These are phyloP conservation scores for Tetratostichococcus sp. DNA, from an alignment of 139 green algal species.

Conservation along the genomic window DNA sequence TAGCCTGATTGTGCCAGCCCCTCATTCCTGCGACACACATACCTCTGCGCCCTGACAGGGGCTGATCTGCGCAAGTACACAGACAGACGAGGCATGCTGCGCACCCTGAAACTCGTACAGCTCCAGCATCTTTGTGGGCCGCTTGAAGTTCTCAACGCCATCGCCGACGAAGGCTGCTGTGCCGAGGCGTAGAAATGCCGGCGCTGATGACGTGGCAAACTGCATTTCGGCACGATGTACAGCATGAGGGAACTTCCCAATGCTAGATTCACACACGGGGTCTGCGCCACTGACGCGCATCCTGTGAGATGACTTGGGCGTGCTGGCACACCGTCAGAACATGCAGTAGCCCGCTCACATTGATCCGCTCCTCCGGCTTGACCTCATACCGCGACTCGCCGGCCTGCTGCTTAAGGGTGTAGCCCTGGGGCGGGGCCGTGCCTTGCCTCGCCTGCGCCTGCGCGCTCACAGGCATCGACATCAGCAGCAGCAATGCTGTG, in stretches of 20 bases:
- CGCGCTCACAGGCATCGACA: no score
- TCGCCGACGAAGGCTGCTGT: constrained; percentile 50
- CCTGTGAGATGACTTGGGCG: no score
- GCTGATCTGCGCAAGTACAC: no score
- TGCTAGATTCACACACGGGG: background rate
- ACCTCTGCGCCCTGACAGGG: no score
- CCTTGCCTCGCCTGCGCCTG: background rate
- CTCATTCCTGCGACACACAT: no score
- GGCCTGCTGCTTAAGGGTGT: constrained; percentile 9
- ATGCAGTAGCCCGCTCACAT: background rate
- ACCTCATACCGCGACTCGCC: constrained; percentile 12
- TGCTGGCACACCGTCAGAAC: no score
- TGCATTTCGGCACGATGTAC: background rate
- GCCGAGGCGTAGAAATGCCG: constrained; percentile 39
- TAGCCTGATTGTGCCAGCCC: background rate
- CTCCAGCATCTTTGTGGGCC: constrained; percentile 38
- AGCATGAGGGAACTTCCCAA: no score
- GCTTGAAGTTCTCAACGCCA: constrained; percentile 45
- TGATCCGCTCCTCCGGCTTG: constrained; percentile 1
- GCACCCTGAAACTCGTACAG: constrained; percentile 49
- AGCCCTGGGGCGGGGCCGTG: background rate
- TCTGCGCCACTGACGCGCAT: background rate
- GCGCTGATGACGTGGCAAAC: constrained; percentile 17
- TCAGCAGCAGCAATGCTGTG: no score
- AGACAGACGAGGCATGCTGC: background rate